These are phyloP conservation scores for Pseudogymnoascus pannorum DNA, from an alignment of 2,329 filamentous ascomycete genomes.

Conservation along the genomic window DNA sequence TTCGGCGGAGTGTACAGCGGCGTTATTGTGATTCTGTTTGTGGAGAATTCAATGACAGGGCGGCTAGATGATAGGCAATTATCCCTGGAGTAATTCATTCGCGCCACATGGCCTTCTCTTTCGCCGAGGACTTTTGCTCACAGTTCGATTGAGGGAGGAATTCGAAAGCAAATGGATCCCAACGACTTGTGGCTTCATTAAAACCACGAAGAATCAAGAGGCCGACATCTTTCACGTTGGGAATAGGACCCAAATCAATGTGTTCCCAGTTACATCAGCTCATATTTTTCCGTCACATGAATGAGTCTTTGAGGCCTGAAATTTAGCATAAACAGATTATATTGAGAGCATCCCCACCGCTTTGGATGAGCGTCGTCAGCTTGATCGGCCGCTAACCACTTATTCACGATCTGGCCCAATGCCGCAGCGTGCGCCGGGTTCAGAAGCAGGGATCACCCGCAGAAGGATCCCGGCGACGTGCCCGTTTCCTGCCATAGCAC, in stretches of 20 bases:
- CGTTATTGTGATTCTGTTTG: background rate
- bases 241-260: background rate
- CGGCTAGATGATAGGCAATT: background rate
- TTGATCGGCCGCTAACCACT: constrained; percentile 1
- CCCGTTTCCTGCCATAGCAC: background rate
- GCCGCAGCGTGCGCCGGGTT: background rate
- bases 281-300: background rate
- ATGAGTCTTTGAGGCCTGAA: background rate
- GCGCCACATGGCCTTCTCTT: background rate
- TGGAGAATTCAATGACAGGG: background rate
- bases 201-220: background rate
- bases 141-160: background rate
- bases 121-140: background rate
- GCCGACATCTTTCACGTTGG: background rate
- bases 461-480: background rate
- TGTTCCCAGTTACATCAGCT: background rate
- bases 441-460: background rate
- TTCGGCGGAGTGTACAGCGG: background rate
- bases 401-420: background rate
- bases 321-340: constrained; percentile 2
- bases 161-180: background rate
- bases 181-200: background rate
- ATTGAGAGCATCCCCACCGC: background rate
- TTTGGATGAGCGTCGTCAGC: background rate
- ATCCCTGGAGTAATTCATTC: background rate